Evolutionary conservation across 768 basidiomycete genomes (phyloP).

Genomic region (Inosperma sp.): DNA sequence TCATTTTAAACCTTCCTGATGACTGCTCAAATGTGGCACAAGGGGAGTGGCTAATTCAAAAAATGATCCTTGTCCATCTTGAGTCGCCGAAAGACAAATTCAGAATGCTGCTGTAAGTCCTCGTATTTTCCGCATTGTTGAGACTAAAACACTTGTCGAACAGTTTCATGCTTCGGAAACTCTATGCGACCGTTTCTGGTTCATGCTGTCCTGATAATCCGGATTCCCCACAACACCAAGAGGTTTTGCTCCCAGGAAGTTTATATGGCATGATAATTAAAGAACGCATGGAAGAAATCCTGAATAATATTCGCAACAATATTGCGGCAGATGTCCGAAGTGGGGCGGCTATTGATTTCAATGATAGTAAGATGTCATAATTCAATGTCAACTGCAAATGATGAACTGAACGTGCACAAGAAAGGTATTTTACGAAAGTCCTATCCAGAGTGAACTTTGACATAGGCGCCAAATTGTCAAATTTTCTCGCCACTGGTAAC

Average conservation of each 20-base stretch:
- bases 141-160: slow-evolving; percentile 4
- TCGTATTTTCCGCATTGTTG: background rate
- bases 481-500: slow-evolving; percentile 97
- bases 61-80: slow-evolving; percentile 87
- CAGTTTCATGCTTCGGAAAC: slow-evolving; percentile 96
- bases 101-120: slow-evolving; percentile 81
- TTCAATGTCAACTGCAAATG: slow-evolving; percentile 2
- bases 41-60: slow-evolving; percentile 78
- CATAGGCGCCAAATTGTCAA: slow-evolving; percentile 82
- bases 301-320: slow-evolving; percentile 66
- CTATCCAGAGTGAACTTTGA: slow-evolving; percentile 82
- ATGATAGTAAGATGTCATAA: slow-evolving; percentile 74
- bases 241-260: slow-evolving; percentile 89
- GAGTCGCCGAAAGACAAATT: slow-evolving; percentile 89
- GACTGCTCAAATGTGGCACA: slow-evolving; percentile 85
- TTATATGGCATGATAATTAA: slow-evolving; percentile 98
- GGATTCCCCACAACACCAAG: slow-evolving; percentile 98
- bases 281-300: slow-evolving; percentile 88
- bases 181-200: slow-evolving; percentile 86
- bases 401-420: slow-evolving; percentile 33
- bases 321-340: slow-evolving; percentile 73
- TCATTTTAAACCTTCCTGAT: slow-evolving; percentile 86
- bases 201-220: slow-evolving; percentile 93
- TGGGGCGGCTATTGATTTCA: slow-evolving; percentile 80
- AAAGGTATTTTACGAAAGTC: slow-evolving; percentile 76